A percentile compares a stretch with the other conserved stretches of the same genome.
phyloP scores from a whole-genome alignment of 2,329 filamentous ascomycete species.

The Alternaria alternata region DNA sequence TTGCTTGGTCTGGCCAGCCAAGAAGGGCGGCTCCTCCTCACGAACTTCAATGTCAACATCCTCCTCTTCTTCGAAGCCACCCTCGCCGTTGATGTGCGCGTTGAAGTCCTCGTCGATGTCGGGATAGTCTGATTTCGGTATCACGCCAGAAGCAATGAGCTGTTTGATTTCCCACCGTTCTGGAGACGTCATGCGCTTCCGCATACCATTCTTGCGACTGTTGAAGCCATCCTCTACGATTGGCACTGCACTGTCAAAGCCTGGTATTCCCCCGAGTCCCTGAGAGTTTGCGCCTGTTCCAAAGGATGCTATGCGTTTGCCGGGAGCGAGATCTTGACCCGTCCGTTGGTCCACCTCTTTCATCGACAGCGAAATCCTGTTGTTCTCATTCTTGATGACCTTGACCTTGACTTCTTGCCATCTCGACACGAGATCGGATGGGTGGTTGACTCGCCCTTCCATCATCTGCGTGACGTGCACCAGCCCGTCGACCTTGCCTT shows the following conservation, averaged over 20 bases:
- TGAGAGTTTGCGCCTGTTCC: constrained; percentile 81
- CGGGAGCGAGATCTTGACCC: constrained; percentile 82
- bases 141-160: constrained; percentile 92
- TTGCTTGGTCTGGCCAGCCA: constrained; percentile 95
- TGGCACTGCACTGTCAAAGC: constrained; percentile 61
- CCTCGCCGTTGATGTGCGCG: constrained; percentile 83
- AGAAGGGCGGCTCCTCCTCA: constrained; percentile 95
- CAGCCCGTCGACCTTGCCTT: constrained; percentile 87
- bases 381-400: constrained; percentile 83
- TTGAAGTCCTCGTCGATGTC: constrained; percentile 95
- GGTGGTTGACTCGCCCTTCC: constrained; percentile 88
- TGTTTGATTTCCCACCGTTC: constrained; percentile 98
- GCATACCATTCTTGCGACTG: constrained; percentile 60
- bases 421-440: constrained; percentile 81
- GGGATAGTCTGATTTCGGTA: constrained; percentile 91
- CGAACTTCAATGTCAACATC: constrained; percentile 96
- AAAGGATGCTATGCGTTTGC: constrained; percentile 75
- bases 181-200: constrained; percentile 94
- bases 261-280: constrained; percentile 70
- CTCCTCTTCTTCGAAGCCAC: constrained; percentile 89
- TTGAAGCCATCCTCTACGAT: constrained; percentile 69
- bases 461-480: constrained; percentile 92
- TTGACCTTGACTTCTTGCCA: constrained; percentile 93
- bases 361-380: constrained; percentile 88
- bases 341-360: constrained; percentile 94